phyloP scores from a whole-genome alignment of 2,329 filamentous ascomycete genomes.

The Metarhizium robertsii region DNA sequence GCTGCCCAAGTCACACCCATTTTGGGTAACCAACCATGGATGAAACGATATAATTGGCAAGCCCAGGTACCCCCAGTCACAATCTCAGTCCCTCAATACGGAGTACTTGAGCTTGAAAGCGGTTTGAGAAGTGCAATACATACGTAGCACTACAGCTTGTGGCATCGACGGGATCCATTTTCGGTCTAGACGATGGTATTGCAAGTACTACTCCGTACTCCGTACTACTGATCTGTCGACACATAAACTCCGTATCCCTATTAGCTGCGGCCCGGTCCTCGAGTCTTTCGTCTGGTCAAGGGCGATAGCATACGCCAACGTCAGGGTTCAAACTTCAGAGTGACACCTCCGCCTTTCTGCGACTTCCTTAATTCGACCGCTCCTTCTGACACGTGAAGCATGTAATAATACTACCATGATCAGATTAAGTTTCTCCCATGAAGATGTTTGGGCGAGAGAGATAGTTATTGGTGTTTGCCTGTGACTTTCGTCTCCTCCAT shows the following conservation, averaged over 20 bases:
- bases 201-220: neutral
- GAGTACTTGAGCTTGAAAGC: neutral
- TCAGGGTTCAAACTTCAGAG: no score
- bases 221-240: neutral
- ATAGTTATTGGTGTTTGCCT: no score
- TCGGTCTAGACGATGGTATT: neutral
- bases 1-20: neutral
- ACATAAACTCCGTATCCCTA: neutral
- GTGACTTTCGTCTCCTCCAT: no score
- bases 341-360: no score
- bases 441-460: no score
- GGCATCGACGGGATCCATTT: neutral
- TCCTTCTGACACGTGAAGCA: no score
- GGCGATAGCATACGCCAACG: neutral
- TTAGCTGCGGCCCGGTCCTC: slow-evolving; percentile 1
- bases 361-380: no score
- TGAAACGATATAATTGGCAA: neutral
- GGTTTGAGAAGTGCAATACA: neutral
- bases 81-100: neutral
- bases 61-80: neutral
- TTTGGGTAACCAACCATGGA: neutral
- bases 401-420: no score
- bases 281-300: neutral
- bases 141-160: neutral
- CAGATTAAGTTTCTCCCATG: no score